phyloP scores from a whole-genome alignment of 257 asterid genomes.

The Rubia yunnanensis region DNA sequence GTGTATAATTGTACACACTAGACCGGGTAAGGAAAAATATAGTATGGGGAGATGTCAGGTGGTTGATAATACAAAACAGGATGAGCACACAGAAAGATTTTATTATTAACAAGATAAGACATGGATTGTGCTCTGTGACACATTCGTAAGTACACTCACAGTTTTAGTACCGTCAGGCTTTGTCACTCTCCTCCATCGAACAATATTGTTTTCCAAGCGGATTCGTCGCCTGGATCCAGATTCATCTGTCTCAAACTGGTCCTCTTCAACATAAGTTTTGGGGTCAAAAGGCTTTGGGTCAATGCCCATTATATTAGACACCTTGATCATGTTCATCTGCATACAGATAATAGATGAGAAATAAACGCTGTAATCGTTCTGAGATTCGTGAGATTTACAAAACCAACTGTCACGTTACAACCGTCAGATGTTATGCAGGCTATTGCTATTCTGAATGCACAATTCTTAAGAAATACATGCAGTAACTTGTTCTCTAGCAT shows the following conservation, averaged over 20 bases:
- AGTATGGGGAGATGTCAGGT: not conserved
- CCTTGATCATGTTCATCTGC: constrained; percentile 98
- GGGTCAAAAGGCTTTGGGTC: constrained; percentile 92
- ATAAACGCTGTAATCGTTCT: not conserved
- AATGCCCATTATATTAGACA: constrained; percentile 95
- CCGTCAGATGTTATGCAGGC: not conserved
- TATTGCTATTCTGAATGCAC: not conserved
- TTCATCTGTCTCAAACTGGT: constrained; percentile 78
- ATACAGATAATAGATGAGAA: constrained; percentile 2
- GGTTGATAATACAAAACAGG: not conserved
- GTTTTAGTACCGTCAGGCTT: constrained; percentile 62
- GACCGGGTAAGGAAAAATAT: too few species aligned
- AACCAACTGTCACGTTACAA: not conserved
- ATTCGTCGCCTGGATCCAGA: constrained; percentile 82
- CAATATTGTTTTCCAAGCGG: constrained; percentile 90
- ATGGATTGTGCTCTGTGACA: constrained; percentile 3
- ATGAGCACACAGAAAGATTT: not conserved
- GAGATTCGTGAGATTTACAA: not conserved
- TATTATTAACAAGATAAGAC: not conserved
- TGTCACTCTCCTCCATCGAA: constrained; percentile 84
- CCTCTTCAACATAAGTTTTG: constrained; percentile 80
- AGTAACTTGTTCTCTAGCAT: not conserved
- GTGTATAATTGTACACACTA: not conserved
- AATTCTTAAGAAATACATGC: too few species aligned
- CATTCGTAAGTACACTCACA: constrained; percentile 46